Evolutionary conservation across 2,329 filamentous ascomycete genomes (phyloP).

Genomic region (Trichoderma guizhouense): DNA sequence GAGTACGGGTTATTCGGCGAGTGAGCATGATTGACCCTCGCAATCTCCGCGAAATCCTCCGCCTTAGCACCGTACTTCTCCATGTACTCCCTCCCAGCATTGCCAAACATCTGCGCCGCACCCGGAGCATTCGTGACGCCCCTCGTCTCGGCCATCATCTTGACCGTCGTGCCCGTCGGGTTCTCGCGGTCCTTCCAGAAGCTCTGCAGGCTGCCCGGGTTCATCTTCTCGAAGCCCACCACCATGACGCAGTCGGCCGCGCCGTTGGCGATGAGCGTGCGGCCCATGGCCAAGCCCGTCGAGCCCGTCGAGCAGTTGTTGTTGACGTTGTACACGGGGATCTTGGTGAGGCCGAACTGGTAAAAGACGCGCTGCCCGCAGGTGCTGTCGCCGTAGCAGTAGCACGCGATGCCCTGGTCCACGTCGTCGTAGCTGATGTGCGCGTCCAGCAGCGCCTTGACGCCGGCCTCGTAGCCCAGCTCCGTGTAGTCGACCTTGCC

Average conservation of each 20-base stretch:
- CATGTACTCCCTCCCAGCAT: slow-evolving; percentile 90
- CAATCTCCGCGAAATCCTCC: slow-evolving; percentile 93
- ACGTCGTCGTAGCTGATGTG: slow-evolving; percentile 97
- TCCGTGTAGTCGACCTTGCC: slow-evolving; percentile 94
- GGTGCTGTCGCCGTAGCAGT: slow-evolving; percentile 94
- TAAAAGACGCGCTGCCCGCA: slow-evolving; percentile 97
- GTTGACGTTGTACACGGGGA: slow-evolving; percentile 97
- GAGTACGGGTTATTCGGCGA: slow-evolving; percentile 91
- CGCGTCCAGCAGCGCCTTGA: slow-evolving; percentile 81
- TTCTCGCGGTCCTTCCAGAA: slow-evolving; percentile 84
- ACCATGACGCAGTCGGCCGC: slow-evolving; percentile 86
- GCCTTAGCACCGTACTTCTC: slow-evolving; percentile 85
- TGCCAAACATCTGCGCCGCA: slow-evolving; percentile 92
- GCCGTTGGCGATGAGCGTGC: slow-evolving; percentile 74
- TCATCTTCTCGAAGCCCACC: slow-evolving; percentile 98
- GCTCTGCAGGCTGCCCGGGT: slow-evolving; percentile 76
- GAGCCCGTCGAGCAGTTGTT: slow-evolving; percentile 98
- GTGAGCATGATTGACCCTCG: slow-evolving; percentile 87
- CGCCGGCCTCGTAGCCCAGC: slow-evolving; percentile 85
- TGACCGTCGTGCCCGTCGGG: slow-evolving; percentile 66
- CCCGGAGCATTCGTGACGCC: slow-evolving; percentile 79
- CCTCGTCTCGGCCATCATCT: slow-evolving; percentile 80
- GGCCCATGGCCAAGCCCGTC: slow-evolving; percentile 80
- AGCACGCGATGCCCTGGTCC: slow-evolving; percentile 93
- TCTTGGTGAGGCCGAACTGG: slow-evolving; percentile 95